Percentiles rank a stretch among this genome's conserved stretches.
phyloP scores from a whole-genome alignment of 768 basidiomycete genomes.

The Candolleomyces efflorescens region DNA sequence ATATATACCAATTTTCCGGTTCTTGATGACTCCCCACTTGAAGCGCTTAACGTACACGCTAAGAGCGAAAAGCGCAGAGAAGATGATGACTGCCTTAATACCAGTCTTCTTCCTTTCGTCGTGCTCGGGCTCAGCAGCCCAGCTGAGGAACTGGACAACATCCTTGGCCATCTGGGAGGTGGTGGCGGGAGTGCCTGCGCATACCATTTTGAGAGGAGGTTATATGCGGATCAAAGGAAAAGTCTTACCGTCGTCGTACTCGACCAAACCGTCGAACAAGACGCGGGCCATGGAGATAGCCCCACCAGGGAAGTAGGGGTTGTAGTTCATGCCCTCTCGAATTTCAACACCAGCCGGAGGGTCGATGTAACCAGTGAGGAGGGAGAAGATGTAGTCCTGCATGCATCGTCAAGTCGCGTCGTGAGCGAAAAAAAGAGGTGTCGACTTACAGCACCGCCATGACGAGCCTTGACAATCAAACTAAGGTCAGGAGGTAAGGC shows the following conservation, averaged over 20 bases:
- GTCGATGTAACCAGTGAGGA: constrained; percentile 95
- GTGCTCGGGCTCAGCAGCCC: constrained; percentile 98
- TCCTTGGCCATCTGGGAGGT: constrained; percentile 99
- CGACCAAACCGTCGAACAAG: constrained; percentile 92
- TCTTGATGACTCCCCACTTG: constrained; percentile 93
- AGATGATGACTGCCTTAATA: constrained; percentile 91
- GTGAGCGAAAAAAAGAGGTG: not conserved
- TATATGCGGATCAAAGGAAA: not conserved
- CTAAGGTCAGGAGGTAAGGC: constrained; percentile 96
- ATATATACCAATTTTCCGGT: constrained; percentile 81
- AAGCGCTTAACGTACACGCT: constrained; percentile 91
- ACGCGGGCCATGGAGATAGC: constrained; percentile 98
- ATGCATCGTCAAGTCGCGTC: not conserved
- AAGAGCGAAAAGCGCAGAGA: constrained; percentile 77
- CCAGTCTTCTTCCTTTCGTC: constrained; percentile 98
- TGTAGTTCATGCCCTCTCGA: constrained; percentile 98
- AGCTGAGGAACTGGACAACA: constrained; percentile 90
- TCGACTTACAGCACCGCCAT: constrained; percentile 84
- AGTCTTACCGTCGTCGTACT: constrained; percentile 85
- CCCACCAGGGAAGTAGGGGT: constrained; percentile 98
- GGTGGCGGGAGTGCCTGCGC: constrained; percentile 86
- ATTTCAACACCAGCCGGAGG: constrained; percentile 93
- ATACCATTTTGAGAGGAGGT: not conserved
- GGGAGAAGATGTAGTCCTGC: constrained; percentile 95
- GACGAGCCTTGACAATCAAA: constrained; percentile 96